Evolutionary conservation across 1,284 basidiomycete genomes (phyloP).

Genomic region (Leucocoprinus gongylophorus): DNA sequence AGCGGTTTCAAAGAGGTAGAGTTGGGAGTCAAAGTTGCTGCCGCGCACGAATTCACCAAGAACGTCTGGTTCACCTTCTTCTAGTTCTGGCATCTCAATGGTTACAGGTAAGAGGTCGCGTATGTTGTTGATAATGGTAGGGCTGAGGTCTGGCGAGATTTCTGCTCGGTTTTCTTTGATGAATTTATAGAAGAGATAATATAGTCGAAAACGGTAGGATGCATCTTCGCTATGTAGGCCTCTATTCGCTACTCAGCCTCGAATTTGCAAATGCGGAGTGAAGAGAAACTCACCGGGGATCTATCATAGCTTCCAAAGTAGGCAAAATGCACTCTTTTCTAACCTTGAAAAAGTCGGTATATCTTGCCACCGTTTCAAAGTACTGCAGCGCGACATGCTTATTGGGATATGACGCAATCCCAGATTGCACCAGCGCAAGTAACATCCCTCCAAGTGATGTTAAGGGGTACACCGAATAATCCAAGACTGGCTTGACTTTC

Average conservation of each 20-base stretch:
- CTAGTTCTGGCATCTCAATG: conserved; percentile 60
- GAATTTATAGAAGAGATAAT: conserved; percentile 92
- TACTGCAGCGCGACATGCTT: conserved; percentile 88
- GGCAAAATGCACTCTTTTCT: conserved; percentile 82
- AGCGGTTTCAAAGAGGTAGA: conserved; percentile 92
- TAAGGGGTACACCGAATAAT: conserved; percentile 82
- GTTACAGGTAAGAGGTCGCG: conserved; percentile 64
- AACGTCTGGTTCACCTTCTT: conserved; percentile 59
- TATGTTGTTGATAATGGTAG: conserved; percentile 68
- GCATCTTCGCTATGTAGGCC: conserved; percentile 81
- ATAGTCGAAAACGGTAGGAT: conserved; percentile 73
- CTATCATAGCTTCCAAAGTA: conserved; percentile 86
- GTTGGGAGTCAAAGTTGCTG: conserved; percentile 81
- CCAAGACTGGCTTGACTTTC: conserved; percentile 50
- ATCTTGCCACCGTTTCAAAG: conserved; percentile 90
- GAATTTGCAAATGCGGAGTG: not conserved
- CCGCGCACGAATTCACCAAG: conserved; percentile 77
- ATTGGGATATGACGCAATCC: conserved; percentile 80
- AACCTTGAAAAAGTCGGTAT: conserved; percentile 94
- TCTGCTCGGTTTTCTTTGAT: conserved; percentile 81
- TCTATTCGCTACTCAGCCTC: conserved; percentile 34
- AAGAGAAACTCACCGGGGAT: conserved; percentile 51
- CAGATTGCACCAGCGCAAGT: conserved; percentile 76
- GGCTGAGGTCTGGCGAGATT: conserved; percentile 68
- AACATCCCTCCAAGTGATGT: conserved; percentile 91